phyloP scores from a whole-genome alignment of 2,329 filamentous ascomycete genomes.

The Neopestalotiopsis sp. region DNA sequence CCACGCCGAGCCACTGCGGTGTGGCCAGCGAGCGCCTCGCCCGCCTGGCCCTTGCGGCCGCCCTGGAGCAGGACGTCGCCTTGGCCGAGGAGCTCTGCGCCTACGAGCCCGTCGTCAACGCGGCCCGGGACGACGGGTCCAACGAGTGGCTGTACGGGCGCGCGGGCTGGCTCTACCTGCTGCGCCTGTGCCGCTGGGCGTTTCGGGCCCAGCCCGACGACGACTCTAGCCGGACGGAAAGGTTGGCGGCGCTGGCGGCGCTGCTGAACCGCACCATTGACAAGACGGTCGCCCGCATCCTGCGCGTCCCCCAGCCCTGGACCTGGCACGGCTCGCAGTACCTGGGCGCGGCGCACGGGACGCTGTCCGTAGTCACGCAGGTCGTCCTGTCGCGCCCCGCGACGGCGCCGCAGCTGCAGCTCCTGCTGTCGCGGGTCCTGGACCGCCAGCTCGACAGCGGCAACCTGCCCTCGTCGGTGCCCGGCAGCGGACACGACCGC shows the following conservation, averaged over 20 bases:
- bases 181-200: constrained; percentile 60
- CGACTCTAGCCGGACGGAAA: constrained; percentile 34
- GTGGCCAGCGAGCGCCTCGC: constrained; percentile 54
- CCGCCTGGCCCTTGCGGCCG: constrained; percentile 49
- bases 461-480: constrained; percentile 65
- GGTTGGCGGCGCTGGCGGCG: constrained; percentile 19
- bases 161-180: constrained; percentile 70
- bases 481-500: constrained; percentile 25
- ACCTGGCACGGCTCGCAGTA: constrained; percentile 67
- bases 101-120: constrained; percentile 47
- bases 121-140: constrained; percentile 47
- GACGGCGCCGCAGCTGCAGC: constrained; percentile 58
- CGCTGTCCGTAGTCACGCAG: constrained; percentile 74
- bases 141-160: constrained; percentile 72
- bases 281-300: constrained; percentile 63
- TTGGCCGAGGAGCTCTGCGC: constrained; percentile 46
- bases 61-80: constrained; percentile 43
- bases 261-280: constrained; percentile 59
- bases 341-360: constrained; percentile 70
- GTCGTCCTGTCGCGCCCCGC: constrained; percentile 62
- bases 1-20: constrained; percentile 52
- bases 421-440: constrained; percentile 59
- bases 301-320: constrained; percentile 60
- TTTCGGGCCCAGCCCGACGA: constrained; percentile 50
- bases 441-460: constrained; percentile 64